A percentile compares a stretch with the other conserved stretches of the same genome.
Conservation (phyloP, 2,329 filamentous ascomycete genomes). For the Neonectria neomacrospora region DNA sequence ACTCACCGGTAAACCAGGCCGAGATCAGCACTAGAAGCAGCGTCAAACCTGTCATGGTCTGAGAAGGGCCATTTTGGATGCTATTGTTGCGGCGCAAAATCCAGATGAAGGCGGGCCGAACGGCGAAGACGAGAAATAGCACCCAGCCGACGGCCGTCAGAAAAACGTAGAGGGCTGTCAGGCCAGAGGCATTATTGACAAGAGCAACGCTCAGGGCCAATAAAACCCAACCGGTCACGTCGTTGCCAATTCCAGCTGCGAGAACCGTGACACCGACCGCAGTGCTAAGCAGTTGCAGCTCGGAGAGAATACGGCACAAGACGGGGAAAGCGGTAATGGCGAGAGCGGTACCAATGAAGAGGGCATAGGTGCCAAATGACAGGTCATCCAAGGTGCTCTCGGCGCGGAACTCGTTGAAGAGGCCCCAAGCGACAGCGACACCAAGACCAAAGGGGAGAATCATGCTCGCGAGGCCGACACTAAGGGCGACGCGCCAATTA, state of each 20-base stretch:
- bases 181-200: conserved; percentile 85
- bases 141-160: conserved; percentile 80
- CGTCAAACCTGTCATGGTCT: conserved; percentile 84
- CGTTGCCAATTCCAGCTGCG: conserved; percentile 91
- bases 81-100: conserved; percentile 78
- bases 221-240: conserved; percentile 81
- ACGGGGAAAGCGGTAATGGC: conserved; percentile 94
- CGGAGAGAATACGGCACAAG: conserved; percentile 90
- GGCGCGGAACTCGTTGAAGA: conserved; percentile 77
- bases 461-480: conserved; percentile 84
- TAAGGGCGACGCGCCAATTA: conserved; percentile 84
- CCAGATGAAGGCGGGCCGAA: conserved; percentile 81
- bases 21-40: conserved; percentile 81
- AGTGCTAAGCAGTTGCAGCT: conserved; percentile 85
- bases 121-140: conserved; percentile 76
- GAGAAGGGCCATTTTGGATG: conserved; percentile 87
- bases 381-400: conserved; percentile 55
- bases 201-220: conserved; percentile 92
- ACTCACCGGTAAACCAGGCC: conserved; percentile 79
- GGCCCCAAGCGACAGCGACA: conserved; percentile 80
- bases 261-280: conserved; percentile 89
- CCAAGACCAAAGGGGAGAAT: conserved; percentile 84
- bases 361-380: conserved; percentile 65
- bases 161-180: conserved; percentile 87
- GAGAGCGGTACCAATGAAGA: conserved; percentile 92